Evolutionary conservation across 202 grass and related monocot genomes (phyloP).

Genomic region (Schoenoplectus tabernaemontani): DNA sequence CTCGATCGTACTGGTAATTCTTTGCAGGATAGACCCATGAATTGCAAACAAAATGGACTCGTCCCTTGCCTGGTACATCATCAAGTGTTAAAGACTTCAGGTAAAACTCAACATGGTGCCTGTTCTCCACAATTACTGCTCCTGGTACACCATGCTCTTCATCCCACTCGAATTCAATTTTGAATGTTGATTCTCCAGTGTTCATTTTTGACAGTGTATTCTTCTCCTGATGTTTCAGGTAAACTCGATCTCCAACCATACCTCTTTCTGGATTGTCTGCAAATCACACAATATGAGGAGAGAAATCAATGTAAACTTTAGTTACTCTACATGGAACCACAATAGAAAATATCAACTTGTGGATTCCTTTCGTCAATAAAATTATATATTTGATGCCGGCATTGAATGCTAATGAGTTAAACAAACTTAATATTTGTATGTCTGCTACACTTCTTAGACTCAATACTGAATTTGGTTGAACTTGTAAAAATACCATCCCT

Average conservation of each 20-base stretch:
- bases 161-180: constrained; percentile 24
- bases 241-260: constrained; percentile 8
- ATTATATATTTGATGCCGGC: neutral
- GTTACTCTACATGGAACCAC: neutral
- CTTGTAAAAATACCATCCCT: neutral
- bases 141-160: constrained; percentile 28
- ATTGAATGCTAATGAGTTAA: neutral
- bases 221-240: constrained; percentile 1
- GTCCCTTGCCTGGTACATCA: constrained; percentile 1
- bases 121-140: constrained; percentile 38
- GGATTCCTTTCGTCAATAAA: neutral
- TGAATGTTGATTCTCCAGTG: constrained; percentile 21
- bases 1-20: constrained; percentile 26
- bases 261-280: constrained; percentile 17
- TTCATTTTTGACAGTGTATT: neutral
- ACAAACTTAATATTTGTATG: neutral
- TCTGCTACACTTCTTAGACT: neutral
- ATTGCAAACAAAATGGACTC: constrained; percentile 38
- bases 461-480: neutral
- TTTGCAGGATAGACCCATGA: constrained; percentile 35
- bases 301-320: neutral
- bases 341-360: neutral
- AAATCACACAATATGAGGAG: neutral
- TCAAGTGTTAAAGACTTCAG: constrained; percentile 36
- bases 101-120: constrained; percentile 26